Percentiles rank a stretch among this genome's conserved stretches.
Evolutionary conservation across 768 basidiomycete genomes (phyloP).

Genomic region (Xerocomellus dryophilus): DNA sequence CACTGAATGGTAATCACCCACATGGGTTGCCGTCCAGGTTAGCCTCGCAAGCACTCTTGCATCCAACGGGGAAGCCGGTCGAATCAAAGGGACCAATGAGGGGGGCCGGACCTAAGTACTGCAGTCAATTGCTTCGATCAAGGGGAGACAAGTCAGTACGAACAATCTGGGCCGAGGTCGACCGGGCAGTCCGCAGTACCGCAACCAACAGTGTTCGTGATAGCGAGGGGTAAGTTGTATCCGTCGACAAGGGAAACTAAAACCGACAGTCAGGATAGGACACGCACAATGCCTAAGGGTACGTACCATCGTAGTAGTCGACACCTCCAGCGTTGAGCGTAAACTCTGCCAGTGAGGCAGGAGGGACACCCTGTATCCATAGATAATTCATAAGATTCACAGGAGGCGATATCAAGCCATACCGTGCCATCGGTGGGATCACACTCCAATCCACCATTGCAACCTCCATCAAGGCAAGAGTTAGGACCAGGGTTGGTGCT

Average conservation of each 20-base stretch:
- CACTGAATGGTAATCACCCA: conserved; percentile 7
- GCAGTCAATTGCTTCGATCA: background rate
- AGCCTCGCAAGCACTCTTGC: conserved; percentile 55
- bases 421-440: conserved; percentile 50
- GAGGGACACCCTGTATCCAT: conserved; percentile 52
- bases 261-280: background rate
- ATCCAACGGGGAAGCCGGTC: conserved; percentile 55
- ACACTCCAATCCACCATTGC: conserved; percentile 65
- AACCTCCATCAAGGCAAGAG: conserved; percentile 63
- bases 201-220: conserved; percentile 56
- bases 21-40: conserved; percentile 34
- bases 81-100: conserved; percentile 54
- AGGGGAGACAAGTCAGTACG: background rate
- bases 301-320: conserved; percentile 62
- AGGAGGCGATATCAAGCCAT: background rate
- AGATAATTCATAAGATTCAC: background rate
- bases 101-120: conserved; percentile 42
- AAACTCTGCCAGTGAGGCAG: conserved; percentile 67
- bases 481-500: conserved; percentile 46
- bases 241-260: conserved; percentile 66
- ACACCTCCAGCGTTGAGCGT: conserved; percentile 45
- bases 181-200: conserved; percentile 55
- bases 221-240: conserved; percentile 58
- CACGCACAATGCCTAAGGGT: background rate
- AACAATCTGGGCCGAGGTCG: conserved; percentile 59